Percentiles rank a stretch among this genome's conserved stretches.
These are phyloP conservation scores for Ilex asprella DNA, from an alignment of 257 asterid genomes.

Conservation along the genomic window DNA sequence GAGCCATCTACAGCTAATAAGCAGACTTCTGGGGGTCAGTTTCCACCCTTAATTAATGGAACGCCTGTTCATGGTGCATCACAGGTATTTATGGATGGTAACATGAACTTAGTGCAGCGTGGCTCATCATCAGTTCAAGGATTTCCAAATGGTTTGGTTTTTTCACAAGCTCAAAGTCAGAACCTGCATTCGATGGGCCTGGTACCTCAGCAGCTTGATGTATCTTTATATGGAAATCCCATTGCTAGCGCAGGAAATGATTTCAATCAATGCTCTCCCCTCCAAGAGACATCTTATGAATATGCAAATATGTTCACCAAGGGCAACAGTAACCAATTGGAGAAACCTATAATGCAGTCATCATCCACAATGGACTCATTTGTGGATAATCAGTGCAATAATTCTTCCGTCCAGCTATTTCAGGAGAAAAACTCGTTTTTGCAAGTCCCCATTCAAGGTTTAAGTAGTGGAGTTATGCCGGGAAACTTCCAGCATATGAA, in stretches of 20 bases:
- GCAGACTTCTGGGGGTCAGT: slow-evolving; percentile 33
- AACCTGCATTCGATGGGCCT: slow-evolving; percentile 25
- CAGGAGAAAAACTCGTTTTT: slow-evolving; percentile 42
- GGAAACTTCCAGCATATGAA: slow-evolving; percentile 30
- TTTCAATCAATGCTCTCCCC: slow-evolving; percentile 21
- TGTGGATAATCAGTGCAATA: slow-evolving; percentile 26
- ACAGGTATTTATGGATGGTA: slow-evolving; percentile 36
- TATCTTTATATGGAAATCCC: slow-evolving; percentile 32
- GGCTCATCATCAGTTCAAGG: slow-evolving; percentile 30
- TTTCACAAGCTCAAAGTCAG: slow-evolving; percentile 42
- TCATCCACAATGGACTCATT: slow-evolving; percentile 29
- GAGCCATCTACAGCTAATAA: slow-evolving; percentile 25
- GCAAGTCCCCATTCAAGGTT: slow-evolving; percentile 30
- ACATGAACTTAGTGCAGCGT: slow-evolving; percentile 38
- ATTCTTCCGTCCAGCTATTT: slow-evolving; percentile 26
- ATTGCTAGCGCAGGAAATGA: slow-evolving; percentile 24
- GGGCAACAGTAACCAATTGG: slow-evolving; percentile 25
- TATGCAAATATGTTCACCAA: slow-evolving; percentile 21
- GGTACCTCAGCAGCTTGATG: slow-evolving; percentile 38
- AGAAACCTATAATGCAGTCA: slow-evolving; percentile 29
- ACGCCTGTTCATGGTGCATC: slow-evolving; percentile 37
- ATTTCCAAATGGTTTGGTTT: slow-evolving; percentile 37
- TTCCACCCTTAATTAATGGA: slow-evolving; percentile 25
- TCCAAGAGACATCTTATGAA: slow-evolving; percentile 40
- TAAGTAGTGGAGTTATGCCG: slow-evolving; percentile 21